Evolutionary conservation across 768 basidiomycete species (phyloP).

Genomic region (Panaeolus papilionaceus): DNA sequence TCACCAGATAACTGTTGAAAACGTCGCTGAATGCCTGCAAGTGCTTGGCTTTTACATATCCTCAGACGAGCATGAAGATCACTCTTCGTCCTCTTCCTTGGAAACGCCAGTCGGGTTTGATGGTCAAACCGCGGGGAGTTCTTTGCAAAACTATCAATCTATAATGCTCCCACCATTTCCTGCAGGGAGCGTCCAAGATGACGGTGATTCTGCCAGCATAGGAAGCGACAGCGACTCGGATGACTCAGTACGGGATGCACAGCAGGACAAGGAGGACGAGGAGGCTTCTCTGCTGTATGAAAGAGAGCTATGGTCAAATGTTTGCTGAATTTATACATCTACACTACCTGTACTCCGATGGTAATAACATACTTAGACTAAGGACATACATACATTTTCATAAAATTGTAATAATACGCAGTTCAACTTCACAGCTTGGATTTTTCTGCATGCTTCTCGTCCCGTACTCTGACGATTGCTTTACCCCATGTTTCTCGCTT

Average conservation of each 20-base stretch:
- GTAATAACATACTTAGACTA: not conserved
- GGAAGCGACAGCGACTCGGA: not conserved
- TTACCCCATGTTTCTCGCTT: slow-evolving; percentile 93
- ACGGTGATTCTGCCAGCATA: not conserved
- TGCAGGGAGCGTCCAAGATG: not conserved
- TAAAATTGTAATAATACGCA: slow-evolving; percentile 1
- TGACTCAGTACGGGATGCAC: slow-evolving; percentile 28
- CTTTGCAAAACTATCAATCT: not conserved
- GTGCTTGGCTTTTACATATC: not conserved
- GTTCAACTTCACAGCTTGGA: slow-evolving; percentile 47
- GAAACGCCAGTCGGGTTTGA: not conserved
- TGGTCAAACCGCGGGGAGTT: too few relatives aligned
- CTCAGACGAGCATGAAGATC: not conserved
- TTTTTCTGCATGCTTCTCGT: slow-evolving; percentile 43
- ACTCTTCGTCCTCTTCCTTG: not conserved
- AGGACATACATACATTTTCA: not conserved
- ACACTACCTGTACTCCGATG: not conserved
- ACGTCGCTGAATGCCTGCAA: slow-evolving; percentile 56
- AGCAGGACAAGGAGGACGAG: slow-evolving; percentile 27
- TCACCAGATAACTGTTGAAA: slow-evolving; percentile 46
- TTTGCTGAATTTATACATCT: slow-evolving; percentile 3
- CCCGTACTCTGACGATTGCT: slow-evolving; percentile 69
- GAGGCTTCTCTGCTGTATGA: slow-evolving; percentile 42
- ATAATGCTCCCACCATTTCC: not conserved
- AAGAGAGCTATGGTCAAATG: slow-evolving; percentile 39